These are phyloP conservation scores for Canna indica DNA, from an alignment of 176 grass and related monocot genomes.

Conservation along the genomic window DNA sequence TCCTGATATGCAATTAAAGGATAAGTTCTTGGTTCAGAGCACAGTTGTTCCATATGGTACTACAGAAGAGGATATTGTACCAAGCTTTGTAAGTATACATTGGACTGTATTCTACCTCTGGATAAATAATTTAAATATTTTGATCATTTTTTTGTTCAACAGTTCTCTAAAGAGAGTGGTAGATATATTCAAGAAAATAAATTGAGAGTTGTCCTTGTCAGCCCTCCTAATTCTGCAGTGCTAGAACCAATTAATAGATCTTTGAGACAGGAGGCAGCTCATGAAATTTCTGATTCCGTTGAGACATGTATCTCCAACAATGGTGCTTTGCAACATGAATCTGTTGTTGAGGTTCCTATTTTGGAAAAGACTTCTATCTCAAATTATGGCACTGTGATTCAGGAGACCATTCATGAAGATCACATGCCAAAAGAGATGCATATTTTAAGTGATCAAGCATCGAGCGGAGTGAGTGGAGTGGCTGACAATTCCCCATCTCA, in stretches of 20 bases:
- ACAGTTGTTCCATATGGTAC: constrained; percentile 80
- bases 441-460: constrained; percentile 37
- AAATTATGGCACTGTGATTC: constrained; percentile 22
- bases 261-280: constrained; percentile 28
- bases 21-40: constrained; percentile 92
- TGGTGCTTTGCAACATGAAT: constrained; percentile 16
- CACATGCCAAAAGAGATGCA: constrained; percentile 16
- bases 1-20: constrained; percentile 95
- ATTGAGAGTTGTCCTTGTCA: constrained; percentile 82
- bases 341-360: constrained; percentile 4
- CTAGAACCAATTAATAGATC: constrained; percentile 32
- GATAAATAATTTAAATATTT: constrained; percentile 7
- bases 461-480: constrained; percentile 7
- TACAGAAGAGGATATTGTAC: constrained; percentile 61
- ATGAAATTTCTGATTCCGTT: not conserved
- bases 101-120: constrained; percentile 1
- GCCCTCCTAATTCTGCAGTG: constrained; percentile 32
- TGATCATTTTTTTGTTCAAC: constrained; percentile 20
- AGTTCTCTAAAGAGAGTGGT: constrained; percentile 93
- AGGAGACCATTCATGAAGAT: not conserved
- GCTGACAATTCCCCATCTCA: constrained; percentile 40
- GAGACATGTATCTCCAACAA: constrained; percentile 14
- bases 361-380: constrained; percentile 16
- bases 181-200: constrained; percentile 92
- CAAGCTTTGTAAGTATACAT: constrained; percentile 76